Base-by-base conservation (phyloP, 192 early-diverging fungal genomes). In the Rhizoclosmatium globosum region DNA sequence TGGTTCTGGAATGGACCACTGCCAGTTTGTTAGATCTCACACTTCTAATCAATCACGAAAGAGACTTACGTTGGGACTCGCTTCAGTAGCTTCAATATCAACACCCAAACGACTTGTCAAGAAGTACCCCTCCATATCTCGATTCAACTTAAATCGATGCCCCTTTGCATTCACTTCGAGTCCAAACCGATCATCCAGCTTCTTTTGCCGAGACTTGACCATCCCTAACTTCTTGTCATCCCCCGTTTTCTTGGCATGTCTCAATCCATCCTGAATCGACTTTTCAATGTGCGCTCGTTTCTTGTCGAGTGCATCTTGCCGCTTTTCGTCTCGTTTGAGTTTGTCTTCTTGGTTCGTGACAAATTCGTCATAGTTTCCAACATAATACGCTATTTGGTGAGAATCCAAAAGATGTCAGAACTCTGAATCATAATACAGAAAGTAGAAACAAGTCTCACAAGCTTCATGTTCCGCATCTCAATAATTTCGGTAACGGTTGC, bases 311-410 rank as follows among this genome's bases (percentile, higher is more conserved):
- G 87, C 87, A 45, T 89, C 87, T 1, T 81, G 79, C 77, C 91
- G 85, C 50, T 90, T 84, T 78, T 92, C 87, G 78, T 94, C 92
- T 79, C 89, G 89, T 65, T 88, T 85, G 47, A 85, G 86, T 71
- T 93, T 87, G 68, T 96, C 91, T 69, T 94, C 93, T 61, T 87
- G 84, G 64, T 91, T 92, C 83, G 89, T 82, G 78, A 93, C 89
- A 75, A 90, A 96, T 69, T 95, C 94, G 61, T 94, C 91, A 85
- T 93, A 98, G 87, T 96, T 96, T 57, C 95, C 95, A 31, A 85
- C 85, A 72, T 94, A 91, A 83, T 96, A 96, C 0, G 79, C 65
- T 68, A 68, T 42, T 46, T 23, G 71, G 41, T n/a, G 19, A 73
- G 53, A 47, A 57, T 21, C 6, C 56, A 42, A 64, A 19, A 46